Conservation (phyloP, 768 basidiomycete genomes). For the Tephrocybe rancida region DNA sequence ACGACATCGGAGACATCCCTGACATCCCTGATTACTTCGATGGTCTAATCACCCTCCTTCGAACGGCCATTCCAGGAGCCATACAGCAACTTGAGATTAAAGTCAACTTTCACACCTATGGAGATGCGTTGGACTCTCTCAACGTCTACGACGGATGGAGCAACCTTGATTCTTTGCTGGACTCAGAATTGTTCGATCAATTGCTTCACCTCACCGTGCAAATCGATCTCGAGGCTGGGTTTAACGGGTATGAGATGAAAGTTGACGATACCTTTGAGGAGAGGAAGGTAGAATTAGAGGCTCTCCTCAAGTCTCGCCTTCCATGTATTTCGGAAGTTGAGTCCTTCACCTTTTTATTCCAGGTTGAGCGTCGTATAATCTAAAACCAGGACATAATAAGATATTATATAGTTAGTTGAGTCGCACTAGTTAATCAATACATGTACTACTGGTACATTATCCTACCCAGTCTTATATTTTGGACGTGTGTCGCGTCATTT, state of each 20-base stretch:
- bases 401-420: neutral
- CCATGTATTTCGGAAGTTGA: neutral
- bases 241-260: neutral
- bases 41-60: constrained; percentile 9
- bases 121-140: constrained; percentile 1
- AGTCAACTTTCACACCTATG: neutral
- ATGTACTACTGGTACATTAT: no score
- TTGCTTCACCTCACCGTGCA: neutral
- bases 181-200: neutral
- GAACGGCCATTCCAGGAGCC: neutral
- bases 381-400: neutral
- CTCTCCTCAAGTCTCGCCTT: constrained; percentile 1
- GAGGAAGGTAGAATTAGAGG: constrained; percentile 1
- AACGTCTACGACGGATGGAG: constrained; percentile 3
- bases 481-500: no score
- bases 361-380: neutral
- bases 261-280: neutral
- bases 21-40: constrained; percentile 6
- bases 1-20: constrained; percentile 1
- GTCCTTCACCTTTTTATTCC: neutral
- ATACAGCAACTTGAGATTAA: constrained; percentile 6
- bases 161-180: neutral
- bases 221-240: neutral
- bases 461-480: no score
- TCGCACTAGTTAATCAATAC: no score